phyloP scores from a whole-genome alignment of 2,329 filamentous ascomycete genomes.

The Periconia digitata region DNA sequence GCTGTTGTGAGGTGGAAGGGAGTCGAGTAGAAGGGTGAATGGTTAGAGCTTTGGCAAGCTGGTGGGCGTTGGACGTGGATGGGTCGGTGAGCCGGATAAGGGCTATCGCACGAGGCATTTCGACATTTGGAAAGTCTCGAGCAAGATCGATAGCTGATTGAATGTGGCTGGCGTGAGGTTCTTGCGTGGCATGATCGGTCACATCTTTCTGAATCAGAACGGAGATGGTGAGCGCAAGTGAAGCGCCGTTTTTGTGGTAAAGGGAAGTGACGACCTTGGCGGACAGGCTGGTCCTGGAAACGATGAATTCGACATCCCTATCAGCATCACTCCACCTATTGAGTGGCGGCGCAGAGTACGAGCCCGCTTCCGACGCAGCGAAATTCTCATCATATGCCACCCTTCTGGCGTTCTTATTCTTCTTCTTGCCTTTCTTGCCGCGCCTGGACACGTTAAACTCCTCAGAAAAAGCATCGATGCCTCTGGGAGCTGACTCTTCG shows the following conservation, averaged over 20 bases:
- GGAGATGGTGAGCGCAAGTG: constrained; percentile 57
- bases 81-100: constrained; percentile 60
- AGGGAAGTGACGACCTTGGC: constrained; percentile 54
- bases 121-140: constrained; percentile 57
- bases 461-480: constrained; percentile 79
- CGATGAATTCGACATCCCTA: constrained; percentile 64
- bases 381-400: constrained; percentile 21
- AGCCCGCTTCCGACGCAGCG: constrained; percentile 26
- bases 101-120: constrained; percentile 51
- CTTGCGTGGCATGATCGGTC: constrained; percentile 38
- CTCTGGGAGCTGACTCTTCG: constrained; percentile 56
- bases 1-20: constrained; percentile 44
- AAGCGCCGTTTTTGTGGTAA: constrained; percentile 62
- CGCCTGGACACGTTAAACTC: constrained; percentile 50
- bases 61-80: constrained; percentile 59
- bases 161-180: constrained; percentile 47
- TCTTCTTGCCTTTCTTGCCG: constrained; percentile 46
- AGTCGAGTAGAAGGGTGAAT: constrained; percentile 32
- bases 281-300: constrained; percentile 52
- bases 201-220: constrained; percentile 55
- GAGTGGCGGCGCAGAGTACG: constrained; percentile 12
- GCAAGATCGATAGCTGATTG: constrained; percentile 57
- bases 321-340: constrained; percentile 63
- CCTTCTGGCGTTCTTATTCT: constrained; percentile 22
- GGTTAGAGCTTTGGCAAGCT: constrained; percentile 59